A percentile compares a stretch with the other conserved stretches of the same genome.
phyloP scores from a whole-genome alignment of 306 rosid species.

The Macrotyloma uniflorum region DNA sequence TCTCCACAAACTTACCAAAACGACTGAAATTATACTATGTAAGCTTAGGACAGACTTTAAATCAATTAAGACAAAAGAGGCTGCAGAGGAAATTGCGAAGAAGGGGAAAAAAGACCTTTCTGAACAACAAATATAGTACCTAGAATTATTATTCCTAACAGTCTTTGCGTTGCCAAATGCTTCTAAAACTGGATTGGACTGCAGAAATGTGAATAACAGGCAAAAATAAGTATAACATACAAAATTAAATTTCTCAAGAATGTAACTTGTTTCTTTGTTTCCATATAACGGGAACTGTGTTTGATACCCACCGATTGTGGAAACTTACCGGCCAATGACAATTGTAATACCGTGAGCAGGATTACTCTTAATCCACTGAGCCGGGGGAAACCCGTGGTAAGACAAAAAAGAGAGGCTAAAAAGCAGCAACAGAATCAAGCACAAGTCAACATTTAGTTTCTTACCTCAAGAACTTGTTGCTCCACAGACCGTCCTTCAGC shows the following conservation, averaged over 20 bases:
- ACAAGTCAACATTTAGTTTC: not conserved
- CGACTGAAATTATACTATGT: conserved; percentile 73
- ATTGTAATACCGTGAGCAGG: too few relatives aligned
- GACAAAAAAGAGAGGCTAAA: not conserved
- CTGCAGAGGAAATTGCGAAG: conserved; percentile 3
- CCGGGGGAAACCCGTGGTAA: too few relatives aligned
- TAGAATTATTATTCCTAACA: conserved; percentile 89
- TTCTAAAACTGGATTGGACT: conserved; percentile 98
- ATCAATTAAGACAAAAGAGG: conserved; percentile 9
- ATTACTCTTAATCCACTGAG: too few relatives aligned
- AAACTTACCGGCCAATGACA: too few relatives aligned
- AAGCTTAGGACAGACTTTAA: conserved; percentile 45
- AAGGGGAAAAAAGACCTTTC: not conserved
- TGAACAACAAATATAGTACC: conserved; percentile 50
- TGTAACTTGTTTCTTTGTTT: not conserved
- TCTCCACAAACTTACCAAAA: conserved; percentile 98
- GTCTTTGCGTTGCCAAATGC: conserved; percentile 99
- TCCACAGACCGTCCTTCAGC: conserved; percentile 85
- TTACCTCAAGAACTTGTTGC: conserved; percentile 95
- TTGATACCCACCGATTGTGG: too few relatives aligned
- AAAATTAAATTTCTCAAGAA: conserved; percentile 8
- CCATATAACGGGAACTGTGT: too few relatives aligned
- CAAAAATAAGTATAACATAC: conserved; percentile 11
- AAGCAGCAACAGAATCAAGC: not conserved
- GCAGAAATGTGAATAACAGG: conserved; percentile 37